Conservation (phyloP, 1,284 basidiomycete genomes). For the Mycena sp. region DNA sequence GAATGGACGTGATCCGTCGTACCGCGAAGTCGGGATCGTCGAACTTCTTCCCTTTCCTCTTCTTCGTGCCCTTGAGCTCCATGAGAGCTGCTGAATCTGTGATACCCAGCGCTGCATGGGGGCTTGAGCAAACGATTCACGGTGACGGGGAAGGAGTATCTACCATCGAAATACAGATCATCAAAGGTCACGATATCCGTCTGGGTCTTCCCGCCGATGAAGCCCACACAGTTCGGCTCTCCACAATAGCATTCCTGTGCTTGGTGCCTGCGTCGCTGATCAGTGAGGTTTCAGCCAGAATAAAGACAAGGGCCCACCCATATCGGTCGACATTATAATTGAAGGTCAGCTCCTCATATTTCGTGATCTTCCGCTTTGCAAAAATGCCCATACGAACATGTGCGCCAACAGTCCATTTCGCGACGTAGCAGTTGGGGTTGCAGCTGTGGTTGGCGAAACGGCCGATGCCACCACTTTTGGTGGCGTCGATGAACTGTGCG, state of each 20-base stretch:
- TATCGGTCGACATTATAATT: constrained; percentile 99
- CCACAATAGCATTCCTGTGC: constrained; percentile 97
- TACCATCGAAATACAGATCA: constrained; percentile 94
- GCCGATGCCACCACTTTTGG: constrained; percentile 95
- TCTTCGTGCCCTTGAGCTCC: constrained; percentile 88
- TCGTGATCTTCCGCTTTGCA: constrained; percentile 83
- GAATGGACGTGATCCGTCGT: constrained; percentile 32
- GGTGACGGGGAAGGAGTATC: constrained; percentile 34
- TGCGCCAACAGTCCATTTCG: constrained; percentile 96
- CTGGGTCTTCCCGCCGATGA: constrained; percentile 98
- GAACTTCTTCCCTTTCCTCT: constrained; percentile 91
- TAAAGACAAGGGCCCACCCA: constrained; percentile 67
- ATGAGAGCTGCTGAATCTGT: constrained; percentile 87
- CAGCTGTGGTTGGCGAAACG: constrained; percentile 99
- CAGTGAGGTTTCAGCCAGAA: neutral
- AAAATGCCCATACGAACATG: constrained; percentile 99
- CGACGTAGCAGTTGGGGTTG: constrained; percentile 98
- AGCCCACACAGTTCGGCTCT: constrained; percentile 95
- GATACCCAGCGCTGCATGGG: constrained; percentile 87
- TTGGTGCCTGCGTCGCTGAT: constrained; percentile 73
- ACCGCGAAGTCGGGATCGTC: constrained; percentile 92
- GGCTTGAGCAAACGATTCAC: constrained; percentile 11
- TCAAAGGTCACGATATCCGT: constrained; percentile 96
- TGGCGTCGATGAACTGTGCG: constrained; percentile 94
- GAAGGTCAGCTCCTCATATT: constrained; percentile 96